Conservation (phyloP, 495 filamentous ascomycete genomes). For the Hypoxylon cercidicola region DNA sequence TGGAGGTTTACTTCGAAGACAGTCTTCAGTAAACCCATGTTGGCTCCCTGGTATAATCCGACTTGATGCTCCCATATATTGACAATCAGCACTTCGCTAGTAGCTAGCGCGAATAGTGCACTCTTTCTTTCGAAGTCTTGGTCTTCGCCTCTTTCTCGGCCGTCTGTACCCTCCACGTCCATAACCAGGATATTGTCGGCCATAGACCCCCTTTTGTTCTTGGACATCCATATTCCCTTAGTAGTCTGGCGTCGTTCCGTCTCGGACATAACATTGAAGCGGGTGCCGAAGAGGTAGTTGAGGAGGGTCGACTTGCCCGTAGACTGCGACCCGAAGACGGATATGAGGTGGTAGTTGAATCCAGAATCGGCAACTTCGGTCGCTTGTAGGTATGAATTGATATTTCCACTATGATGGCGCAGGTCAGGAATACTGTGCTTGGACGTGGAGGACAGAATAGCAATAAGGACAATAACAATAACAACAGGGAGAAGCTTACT, state of each 20-base stretch:
- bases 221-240: conserved; percentile 99
- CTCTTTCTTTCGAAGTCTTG: conserved; percentile 99
- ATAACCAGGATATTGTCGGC: conserved; percentile 98
- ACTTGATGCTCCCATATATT: conserved; percentile 99
- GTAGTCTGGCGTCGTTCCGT: conserved; percentile 90
- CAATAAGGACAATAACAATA: conserved; percentile 15
- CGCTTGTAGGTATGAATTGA: conserved; percentile 81
- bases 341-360: conserved; percentile 99
- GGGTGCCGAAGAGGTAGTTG: conserved; percentile 93
- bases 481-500: conserved; percentile 65
- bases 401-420: conserved; percentile 67
- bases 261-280: conserved; percentile 97
- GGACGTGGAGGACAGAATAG: conserved; percentile 10
- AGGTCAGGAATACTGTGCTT: conserved; percentile 14
- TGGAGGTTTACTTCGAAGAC: conserved; percentile 99
- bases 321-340: conserved; percentile 98
- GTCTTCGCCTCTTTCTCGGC: conserved; percentile 94
- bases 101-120: conserved; percentile 94
- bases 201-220: conserved; percentile 85
- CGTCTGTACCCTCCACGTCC: conserved; percentile 99
- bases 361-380: conserved; percentile 85
- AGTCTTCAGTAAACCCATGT: conserved; percentile 98
- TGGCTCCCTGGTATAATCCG: conserved; percentile 96
- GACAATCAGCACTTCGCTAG: conserved; percentile 96
- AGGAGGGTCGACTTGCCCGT: conserved; percentile 98